These are phyloP conservation scores for Halophytophthora polymorphica DNA, from an alignment of 352 stramenopile genomes.

Conservation along the genomic window DNA sequence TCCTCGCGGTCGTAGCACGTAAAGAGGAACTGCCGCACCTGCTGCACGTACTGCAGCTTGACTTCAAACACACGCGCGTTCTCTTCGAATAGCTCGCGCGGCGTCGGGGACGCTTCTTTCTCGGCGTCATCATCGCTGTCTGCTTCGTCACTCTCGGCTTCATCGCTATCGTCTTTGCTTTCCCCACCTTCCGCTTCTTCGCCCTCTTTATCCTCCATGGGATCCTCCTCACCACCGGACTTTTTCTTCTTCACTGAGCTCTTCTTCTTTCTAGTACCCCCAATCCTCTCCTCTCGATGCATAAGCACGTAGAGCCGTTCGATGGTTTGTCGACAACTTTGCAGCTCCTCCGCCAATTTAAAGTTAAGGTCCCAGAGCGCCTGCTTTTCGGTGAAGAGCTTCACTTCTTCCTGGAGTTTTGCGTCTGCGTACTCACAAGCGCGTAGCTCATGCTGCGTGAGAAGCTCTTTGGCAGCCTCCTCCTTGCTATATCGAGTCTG, in stretches of 20 bases:
- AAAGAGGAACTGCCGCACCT: conserved; percentile 51
- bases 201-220: not conserved
- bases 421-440: conserved; percentile 38
- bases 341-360: conserved; percentile 40
- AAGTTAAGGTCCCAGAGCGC: conserved; percentile 51
- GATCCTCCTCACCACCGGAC: not conserved
- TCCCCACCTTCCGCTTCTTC: not conserved
- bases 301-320: conserved; percentile 40
- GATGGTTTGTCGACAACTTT: conserved; percentile 31
- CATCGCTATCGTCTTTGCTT: not conserved
- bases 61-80: conserved; percentile 38
- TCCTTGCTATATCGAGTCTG: conserved; percentile 30
- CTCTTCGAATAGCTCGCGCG: conserved; percentile 33
- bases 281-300: conserved; percentile 9
- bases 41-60: conserved; percentile 46
- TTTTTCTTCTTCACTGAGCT: not conserved
- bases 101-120: conserved; percentile 4
- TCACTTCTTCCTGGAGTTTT: conserved; percentile 52
- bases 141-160: not conserved
- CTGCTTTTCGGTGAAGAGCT: conserved; percentile 63
- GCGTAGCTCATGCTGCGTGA: conserved; percentile 46
- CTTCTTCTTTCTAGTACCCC: not conserved
- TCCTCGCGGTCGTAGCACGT: conserved; percentile 65
- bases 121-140: not conserved
- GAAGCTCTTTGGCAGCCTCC: conserved; percentile 31